A percentile compares a stretch with the other conserved stretches of the same genome.
Conservation (phyloP, 345 rosid genomes). For the Hibiscus mutabilis region DNA sequence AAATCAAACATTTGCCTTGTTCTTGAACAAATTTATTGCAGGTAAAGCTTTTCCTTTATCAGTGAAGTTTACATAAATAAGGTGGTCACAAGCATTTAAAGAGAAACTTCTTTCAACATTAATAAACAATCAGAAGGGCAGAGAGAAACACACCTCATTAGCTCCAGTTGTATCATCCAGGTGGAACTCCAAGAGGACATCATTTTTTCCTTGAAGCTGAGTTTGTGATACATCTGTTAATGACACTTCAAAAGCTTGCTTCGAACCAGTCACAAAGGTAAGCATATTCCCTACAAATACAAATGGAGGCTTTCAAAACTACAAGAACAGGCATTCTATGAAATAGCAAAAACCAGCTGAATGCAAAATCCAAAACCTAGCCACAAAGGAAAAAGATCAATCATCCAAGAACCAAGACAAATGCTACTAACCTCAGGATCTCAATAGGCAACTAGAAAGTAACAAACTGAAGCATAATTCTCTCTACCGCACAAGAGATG, state of each 20-base stretch:
- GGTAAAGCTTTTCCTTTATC: not conserved
- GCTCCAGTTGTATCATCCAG: constrained; percentile 97
- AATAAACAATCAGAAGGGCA: not conserved
- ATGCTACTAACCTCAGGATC: not conserved
- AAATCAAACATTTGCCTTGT: not conserved
- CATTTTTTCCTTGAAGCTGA: constrained; percentile 87
- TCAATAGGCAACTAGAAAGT: not conserved
- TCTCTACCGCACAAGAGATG: not conserved
- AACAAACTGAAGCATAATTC: not conserved
- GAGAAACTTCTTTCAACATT: not conserved
- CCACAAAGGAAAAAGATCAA: not conserved
- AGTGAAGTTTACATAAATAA: not conserved
- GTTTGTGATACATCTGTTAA: constrained; percentile 90
- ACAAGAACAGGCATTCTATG: not conserved
- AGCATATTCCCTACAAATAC: constrained; percentile 65
- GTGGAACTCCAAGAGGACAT: constrained; percentile 91
- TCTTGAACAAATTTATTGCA: not conserved
- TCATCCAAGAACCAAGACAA: not conserved
- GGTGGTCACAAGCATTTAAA: not conserved
- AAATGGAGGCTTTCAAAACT: not conserved
- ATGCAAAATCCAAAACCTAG: not conserved
- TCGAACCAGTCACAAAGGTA: constrained; percentile 68
- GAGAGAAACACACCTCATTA: constrained; percentile 56
- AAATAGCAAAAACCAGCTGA: not conserved
- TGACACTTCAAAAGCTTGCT: constrained; percentile 94